phyloP scores from a whole-genome alignment of 2,329 filamentous ascomycete species.

The Ceratocystis lukuohia region DNA sequence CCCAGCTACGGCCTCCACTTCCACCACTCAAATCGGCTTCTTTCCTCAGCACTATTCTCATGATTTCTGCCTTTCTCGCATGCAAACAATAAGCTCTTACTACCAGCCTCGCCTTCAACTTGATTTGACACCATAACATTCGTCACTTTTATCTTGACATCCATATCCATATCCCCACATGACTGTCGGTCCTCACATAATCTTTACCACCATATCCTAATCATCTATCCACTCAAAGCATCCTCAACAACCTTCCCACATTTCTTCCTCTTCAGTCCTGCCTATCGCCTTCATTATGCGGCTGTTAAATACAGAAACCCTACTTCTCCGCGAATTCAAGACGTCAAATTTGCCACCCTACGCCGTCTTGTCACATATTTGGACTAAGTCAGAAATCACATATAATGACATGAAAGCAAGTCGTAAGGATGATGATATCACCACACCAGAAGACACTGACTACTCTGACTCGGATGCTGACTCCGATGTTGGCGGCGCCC shows the following conservation, averaged over 20 bases:
- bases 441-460: constrained; percentile 13
- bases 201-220: not conserved
- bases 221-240: not conserved
- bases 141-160: not conserved
- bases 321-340: constrained; percentile 17
- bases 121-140: not conserved
- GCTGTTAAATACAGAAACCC: constrained; percentile 16
- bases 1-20: not conserved
- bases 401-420: constrained; percentile 14
- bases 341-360: constrained; percentile 12
- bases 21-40: not conserved
- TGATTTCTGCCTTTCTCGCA: not conserved
- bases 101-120: not conserved
- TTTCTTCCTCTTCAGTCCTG: not conserved
- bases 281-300: constrained; percentile 12
- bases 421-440: constrained; percentile 1
- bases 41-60: not conserved
- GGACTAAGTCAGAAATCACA: constrained; percentile 14
- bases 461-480: not conserved
- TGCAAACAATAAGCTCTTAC: not conserved
- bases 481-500: constrained; percentile 4
- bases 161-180: not conserved
- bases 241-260: not conserved
- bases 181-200: not conserved
- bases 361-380: constrained; percentile 16